Evolutionary conservation across 495 filamentous ascomycete genomes (phyloP).

Genomic region (Amorphotheca resinae): DNA sequence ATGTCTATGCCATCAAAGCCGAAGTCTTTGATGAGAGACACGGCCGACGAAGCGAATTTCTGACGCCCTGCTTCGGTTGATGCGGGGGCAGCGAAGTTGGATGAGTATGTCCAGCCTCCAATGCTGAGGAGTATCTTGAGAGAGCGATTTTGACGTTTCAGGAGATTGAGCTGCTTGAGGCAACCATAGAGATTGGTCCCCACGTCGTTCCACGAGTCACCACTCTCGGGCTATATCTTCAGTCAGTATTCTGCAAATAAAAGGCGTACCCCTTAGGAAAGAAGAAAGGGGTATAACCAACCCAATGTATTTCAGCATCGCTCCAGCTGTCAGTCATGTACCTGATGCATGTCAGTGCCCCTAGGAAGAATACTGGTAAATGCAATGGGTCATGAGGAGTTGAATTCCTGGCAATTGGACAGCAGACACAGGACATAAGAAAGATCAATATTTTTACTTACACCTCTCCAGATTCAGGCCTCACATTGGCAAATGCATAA

Average conservation of each 20-base stretch:
- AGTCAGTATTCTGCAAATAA: neutral
- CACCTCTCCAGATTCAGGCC: conserved; percentile 51
- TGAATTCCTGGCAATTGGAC: too few relatives aligned
- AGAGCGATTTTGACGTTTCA: conserved; percentile 79
- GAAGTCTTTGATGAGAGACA: conserved; percentile 54
- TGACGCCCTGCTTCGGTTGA: conserved; percentile 47
- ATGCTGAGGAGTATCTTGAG: conserved; percentile 88
- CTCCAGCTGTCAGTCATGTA: conserved; percentile 76
- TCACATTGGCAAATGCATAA: conserved; percentile 58
- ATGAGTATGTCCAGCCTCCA: conserved; percentile 91
- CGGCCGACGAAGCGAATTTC: conserved; percentile 56
- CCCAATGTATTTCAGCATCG: conserved; percentile 79
- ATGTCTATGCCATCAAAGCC: conserved; percentile 49
- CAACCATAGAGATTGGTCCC: conserved; percentile 81
- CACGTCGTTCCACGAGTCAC: conserved; percentile 58
- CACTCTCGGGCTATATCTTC: conserved; percentile 8
- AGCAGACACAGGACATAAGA: too few relatives aligned
- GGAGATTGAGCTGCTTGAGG: conserved; percentile 83
- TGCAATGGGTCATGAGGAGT: too few relatives aligned
- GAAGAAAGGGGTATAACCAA: neutral
- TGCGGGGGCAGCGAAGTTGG: conserved; percentile 69
- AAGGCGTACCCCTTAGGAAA: conserved; percentile 21
- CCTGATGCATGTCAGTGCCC: conserved; percentile 21
- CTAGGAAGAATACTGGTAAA: neutral
- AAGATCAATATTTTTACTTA: conserved; percentile 25